A percentile compares a stretch with the other conserved stretches of the same genome.
Evolutionary conservation across 805 yeast species (phyloP).

Genomic region (Pichia membranifaciens): DNA sequence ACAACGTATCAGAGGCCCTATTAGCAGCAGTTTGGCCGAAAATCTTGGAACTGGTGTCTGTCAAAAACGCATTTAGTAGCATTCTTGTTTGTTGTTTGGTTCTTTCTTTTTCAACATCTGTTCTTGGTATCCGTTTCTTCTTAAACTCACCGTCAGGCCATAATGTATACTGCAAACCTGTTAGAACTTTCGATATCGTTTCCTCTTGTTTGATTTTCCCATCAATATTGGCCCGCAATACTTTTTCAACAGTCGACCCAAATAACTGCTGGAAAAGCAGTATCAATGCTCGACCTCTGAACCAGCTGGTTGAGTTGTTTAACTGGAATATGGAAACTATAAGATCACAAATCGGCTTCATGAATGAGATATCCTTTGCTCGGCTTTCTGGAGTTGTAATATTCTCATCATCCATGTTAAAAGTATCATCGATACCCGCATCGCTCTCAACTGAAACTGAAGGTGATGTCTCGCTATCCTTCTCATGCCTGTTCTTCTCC

Average conservation of each 20-base stretch:
- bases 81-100: conserved; percentile 53
- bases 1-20: conserved; percentile 54
- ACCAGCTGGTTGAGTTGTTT: conserved; percentile 58
- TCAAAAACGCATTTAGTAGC: conserved; percentile 50
- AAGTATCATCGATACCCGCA: not conserved
- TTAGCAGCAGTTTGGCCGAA: conserved; percentile 65
- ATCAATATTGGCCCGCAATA: conserved; percentile 42
- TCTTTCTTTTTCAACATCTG: conserved; percentile 44
- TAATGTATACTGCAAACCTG: conserved; percentile 25
- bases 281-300: conserved; percentile 77
- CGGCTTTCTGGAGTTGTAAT: not conserved
- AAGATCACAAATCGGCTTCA: conserved; percentile 76
- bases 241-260: conserved; percentile 79
- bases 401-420: not conserved
- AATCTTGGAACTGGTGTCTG: conserved; percentile 62
- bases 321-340: conserved; percentile 65
- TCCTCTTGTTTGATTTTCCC: conserved; percentile 36
- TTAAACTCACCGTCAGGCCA: conserved; percentile 53
- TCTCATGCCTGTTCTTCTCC: not conserved
- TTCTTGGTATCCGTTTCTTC: conserved; percentile 40
- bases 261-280: conserved; percentile 77
- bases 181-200: conserved; percentile 38
- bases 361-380: conserved; percentile 41
- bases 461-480: no score
- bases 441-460: no score